Evolutionary conservation across 345 rosid genomes (phyloP).

Genomic region (Euphorbia lathyris): DNA sequence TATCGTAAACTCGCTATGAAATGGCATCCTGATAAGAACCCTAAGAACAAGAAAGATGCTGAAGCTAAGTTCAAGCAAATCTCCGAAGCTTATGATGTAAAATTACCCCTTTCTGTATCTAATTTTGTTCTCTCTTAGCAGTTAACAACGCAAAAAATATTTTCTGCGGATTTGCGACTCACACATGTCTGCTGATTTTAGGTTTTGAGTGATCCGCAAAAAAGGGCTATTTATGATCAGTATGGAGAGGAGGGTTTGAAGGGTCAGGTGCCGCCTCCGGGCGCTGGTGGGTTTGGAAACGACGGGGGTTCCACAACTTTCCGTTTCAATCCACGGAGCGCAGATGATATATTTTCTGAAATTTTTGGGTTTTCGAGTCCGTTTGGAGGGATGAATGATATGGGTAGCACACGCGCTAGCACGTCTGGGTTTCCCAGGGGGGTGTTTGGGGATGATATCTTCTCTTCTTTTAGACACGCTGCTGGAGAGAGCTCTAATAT

Average conservation of each 20-base stretch:
- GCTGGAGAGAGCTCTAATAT: slow-evolving; percentile 43
- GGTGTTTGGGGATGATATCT: slow-evolving; percentile 60
- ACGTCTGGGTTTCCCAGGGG: slow-evolving; percentile 51
- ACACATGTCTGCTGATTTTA: slow-evolving; percentile 10
- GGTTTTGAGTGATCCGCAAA: slow-evolving; percentile 84
- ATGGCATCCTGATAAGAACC: slow-evolving; percentile 94
- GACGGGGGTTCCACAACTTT: slow-evolving; percentile 48
- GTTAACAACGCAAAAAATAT: no score
- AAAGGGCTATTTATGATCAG: slow-evolving; percentile 78
- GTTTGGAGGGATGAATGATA: slow-evolving; percentile 52
- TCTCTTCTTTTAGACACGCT: slow-evolving; percentile 41
- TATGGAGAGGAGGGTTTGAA: slow-evolving; percentile 85
- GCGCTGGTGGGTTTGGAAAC: slow-evolving; percentile 47
- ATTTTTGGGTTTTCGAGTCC: slow-evolving; percentile 73
- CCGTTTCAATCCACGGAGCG: slow-evolving; percentile 71
- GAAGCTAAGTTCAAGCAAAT: slow-evolving; percentile 90
- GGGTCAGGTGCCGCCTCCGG: slow-evolving; percentile 78
- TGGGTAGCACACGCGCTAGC: slow-evolving; percentile 50
- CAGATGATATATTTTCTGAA: slow-evolving; percentile 83
- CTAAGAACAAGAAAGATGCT: slow-evolving; percentile 75
- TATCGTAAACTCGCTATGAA: slow-evolving; percentile 90
- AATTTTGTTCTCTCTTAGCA: no score
- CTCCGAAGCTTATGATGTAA: slow-evolving; percentile 93
- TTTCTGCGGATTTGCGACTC: neutral
- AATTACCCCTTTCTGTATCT: neutral